A percentile compares a stretch with the other conserved stretches of the same genome.
Conservation (phyloP, 179 eudicot genomes). For the Dionaea muscipula region DNA sequence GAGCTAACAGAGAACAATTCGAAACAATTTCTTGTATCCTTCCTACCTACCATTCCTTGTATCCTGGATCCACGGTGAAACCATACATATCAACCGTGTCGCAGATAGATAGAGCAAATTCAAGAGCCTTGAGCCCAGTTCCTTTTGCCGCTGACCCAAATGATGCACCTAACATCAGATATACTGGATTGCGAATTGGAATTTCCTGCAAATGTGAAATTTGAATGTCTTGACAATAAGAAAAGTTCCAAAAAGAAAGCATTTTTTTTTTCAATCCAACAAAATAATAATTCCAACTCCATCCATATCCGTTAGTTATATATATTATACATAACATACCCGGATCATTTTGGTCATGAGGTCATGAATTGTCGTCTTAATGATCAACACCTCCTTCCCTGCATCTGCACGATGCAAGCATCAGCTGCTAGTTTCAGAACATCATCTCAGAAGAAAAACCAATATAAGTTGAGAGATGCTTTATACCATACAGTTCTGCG, state of each 20-base stretch:
- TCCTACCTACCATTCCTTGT: slow-evolving; percentile 84
- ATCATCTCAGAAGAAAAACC: slow-evolving; percentile 8
- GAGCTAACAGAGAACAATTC: too few species aligned
- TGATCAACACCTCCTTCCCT: slow-evolving; percentile 82
- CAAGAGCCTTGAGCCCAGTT: slow-evolving; percentile 97
- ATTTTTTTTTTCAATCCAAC: too few species aligned
- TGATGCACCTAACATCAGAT: slow-evolving; percentile 92
- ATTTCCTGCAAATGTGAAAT: slow-evolving; percentile 52
- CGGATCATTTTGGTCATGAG: slow-evolving; percentile 94
- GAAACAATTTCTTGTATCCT: background rate
- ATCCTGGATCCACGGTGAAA: slow-evolving; percentile 98
- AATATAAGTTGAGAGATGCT: slow-evolving; percentile 12
- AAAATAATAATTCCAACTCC: too few species aligned
- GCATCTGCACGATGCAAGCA: slow-evolving; percentile 37
- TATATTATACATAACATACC: slow-evolving; percentile 27
- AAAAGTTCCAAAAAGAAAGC: too few species aligned
- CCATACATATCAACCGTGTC: slow-evolving; percentile 95
- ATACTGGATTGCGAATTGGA: slow-evolving; percentile 87
- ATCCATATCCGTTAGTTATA: too few species aligned
- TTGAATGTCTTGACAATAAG: too few species aligned
- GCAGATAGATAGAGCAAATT: slow-evolving; percentile 88
- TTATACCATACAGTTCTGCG: slow-evolving; percentile 87
- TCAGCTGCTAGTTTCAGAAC: slow-evolving; percentile 14
- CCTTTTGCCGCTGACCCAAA: slow-evolving; percentile 99
- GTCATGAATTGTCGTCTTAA: slow-evolving; percentile 97